Evolutionary conservation across 257 asterid genomes (phyloP).

Genomic region (Striga asiatica): DNA sequence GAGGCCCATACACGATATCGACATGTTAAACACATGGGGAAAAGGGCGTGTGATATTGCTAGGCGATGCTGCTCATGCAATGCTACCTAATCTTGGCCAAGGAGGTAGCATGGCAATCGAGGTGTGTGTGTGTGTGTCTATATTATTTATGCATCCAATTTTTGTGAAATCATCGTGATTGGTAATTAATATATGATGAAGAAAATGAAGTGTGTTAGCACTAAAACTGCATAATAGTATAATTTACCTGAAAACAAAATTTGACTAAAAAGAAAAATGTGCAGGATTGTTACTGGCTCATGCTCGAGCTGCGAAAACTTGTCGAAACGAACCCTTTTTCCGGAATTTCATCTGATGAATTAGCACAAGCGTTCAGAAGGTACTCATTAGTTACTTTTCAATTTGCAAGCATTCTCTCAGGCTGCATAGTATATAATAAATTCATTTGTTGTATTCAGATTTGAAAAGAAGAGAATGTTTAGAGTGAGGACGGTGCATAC

Average conservation of each 20-base stretch:
- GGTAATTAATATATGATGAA: no score
- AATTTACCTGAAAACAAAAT: no score
- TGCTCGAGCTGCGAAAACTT: conserved; percentile 14
- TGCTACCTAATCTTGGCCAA: conserved; percentile 21
- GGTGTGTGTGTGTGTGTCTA: background rate
- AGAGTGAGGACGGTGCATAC: conserved; percentile 9
- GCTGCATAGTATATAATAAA: background rate
- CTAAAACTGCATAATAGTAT: no score
- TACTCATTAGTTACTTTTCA: background rate
- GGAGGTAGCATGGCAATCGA: conserved; percentile 20
- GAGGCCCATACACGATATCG: conserved; percentile 13
- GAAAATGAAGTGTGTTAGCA: no score
- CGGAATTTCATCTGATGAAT: conserved; percentile 5
- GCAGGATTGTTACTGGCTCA: conserved; percentile 16
- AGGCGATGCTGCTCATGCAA: conserved; percentile 22
- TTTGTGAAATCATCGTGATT: no score
- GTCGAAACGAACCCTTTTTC: background rate
- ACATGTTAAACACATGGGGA: conserved; percentile 1
- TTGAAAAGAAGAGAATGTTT: conserved; percentile 15
- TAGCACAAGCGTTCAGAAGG: conserved; percentile 12
- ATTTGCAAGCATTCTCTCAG: background rate
- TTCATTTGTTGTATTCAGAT: background rate
- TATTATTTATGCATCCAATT: no score
- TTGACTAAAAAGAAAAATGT: no score
- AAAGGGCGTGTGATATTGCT: conserved; percentile 8